Conservation (phyloP, 148 eudicot species). For the Simmondsia chinensis region DNA sequence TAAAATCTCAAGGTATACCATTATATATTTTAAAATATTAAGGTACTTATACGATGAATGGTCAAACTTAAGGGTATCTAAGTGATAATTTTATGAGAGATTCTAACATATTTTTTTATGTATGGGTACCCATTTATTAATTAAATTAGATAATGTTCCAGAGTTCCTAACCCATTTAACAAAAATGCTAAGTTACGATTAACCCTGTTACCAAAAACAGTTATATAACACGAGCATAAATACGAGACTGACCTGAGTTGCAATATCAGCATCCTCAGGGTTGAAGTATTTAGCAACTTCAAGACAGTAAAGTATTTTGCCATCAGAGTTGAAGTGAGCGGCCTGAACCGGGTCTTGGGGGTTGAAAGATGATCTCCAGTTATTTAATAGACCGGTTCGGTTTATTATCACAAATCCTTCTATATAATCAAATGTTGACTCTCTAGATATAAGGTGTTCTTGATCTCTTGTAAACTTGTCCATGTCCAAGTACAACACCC, state of each 20-base stretch:
- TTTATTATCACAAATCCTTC: slow-evolving; percentile 76
- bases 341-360: slow-evolving; percentile 76
- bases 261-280: slow-evolving; percentile 20
- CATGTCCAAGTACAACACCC: slow-evolving; percentile 77
- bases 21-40: no score
- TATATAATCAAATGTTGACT: slow-evolving; percentile 52
- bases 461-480: slow-evolving; percentile 66
- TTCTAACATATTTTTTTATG: no score
- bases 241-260: slow-evolving; percentile 36
- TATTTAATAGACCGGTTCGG: slow-evolving; percentile 52
- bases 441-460: slow-evolving; percentile 51
- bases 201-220: not conserved
- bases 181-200: no score
- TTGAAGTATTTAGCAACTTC: slow-evolving; percentile 62
- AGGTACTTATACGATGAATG: no score
- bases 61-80: no score
- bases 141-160: no score
- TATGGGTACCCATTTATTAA: no score
- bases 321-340: slow-evolving; percentile 55
- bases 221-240: not conserved
- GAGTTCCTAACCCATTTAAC: no score
- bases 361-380: slow-evolving; percentile 78
- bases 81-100: no score
- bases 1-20: no score
- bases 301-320: slow-evolving; percentile 54